phyloP scores from a whole-genome alignment of 345 rosid genomes.

The Jatropha curcas region DNA sequence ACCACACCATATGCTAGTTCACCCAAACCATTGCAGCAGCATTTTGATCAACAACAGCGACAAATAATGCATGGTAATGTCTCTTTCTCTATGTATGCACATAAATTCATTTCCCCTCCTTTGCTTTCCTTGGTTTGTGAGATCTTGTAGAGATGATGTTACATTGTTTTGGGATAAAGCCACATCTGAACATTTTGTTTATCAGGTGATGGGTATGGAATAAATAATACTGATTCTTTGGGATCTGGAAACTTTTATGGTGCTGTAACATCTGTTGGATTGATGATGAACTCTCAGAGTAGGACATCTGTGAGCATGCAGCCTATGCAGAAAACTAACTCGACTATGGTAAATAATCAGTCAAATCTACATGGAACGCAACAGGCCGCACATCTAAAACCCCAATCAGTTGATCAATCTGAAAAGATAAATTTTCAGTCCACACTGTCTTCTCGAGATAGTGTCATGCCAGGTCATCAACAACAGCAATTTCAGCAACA shows the following conservation, averaged over 20 bases:
- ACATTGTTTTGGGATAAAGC: constrained; percentile 15
- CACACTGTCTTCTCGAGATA: constrained; percentile 47
- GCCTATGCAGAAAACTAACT: constrained; percentile 55
- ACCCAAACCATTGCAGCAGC: constrained; percentile 59
- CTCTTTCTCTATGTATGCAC: constrained; percentile 6
- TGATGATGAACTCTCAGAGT: constrained; percentile 54
- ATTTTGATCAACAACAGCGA: constrained; percentile 66
- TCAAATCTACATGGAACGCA: constrained; percentile 50
- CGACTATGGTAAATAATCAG: constrained; percentile 52
- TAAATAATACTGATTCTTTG: constrained; percentile 51
- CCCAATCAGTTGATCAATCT: constrained; percentile 45
- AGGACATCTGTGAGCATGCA: constrained; percentile 47
- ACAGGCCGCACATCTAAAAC: constrained; percentile 43
- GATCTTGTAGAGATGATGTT: constrained; percentile 2
- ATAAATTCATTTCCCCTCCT: neutral
- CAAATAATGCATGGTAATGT: constrained; percentile 58
- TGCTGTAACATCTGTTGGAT: constrained; percentile 51
- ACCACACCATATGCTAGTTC: constrained; percentile 52
- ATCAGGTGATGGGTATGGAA: constrained; percentile 76
- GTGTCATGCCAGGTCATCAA: constrained; percentile 55
- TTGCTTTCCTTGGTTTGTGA: neutral
- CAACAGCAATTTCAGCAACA: constrained; percentile 67
- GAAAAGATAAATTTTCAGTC: constrained; percentile 58
- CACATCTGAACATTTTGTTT: constrained; percentile 21
- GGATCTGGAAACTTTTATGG: constrained; percentile 65